Evolutionary conservation across 2,329 filamentous ascomycete species (phyloP).

Genomic region (Penicillium expansum): DNA sequence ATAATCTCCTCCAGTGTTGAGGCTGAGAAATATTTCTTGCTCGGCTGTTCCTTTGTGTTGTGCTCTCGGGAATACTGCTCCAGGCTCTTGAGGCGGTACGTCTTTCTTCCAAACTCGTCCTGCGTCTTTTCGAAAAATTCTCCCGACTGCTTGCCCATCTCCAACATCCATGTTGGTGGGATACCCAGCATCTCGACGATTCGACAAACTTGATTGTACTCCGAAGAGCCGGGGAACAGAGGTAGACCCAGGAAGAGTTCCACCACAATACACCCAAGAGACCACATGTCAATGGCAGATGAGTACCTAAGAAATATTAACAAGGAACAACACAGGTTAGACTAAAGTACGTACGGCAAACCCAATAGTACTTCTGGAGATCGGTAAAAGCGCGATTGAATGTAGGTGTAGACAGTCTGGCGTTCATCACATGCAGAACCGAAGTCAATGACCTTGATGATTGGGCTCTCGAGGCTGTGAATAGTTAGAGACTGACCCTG

Average conservation of each 20-base stretch:
- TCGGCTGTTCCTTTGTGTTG: slow-evolving; percentile 94
- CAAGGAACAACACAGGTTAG: slow-evolving; percentile 1
- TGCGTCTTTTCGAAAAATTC: slow-evolving; percentile 94
- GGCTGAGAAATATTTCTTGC: slow-evolving; percentile 98
- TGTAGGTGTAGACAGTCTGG: slow-evolving; percentile 98
- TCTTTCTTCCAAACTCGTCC: slow-evolving; percentile 89
- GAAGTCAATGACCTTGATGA: slow-evolving; percentile 99
- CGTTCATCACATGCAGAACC: slow-evolving; percentile 97
- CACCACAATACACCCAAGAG: slow-evolving; percentile 94
- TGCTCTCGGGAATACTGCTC: slow-evolving; percentile 96
- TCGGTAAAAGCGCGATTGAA: slow-evolving; percentile 96
- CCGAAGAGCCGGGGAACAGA: slow-evolving; percentile 92
- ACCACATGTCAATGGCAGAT: slow-evolving; percentile 99
- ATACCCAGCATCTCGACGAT: slow-evolving; percentile 98
- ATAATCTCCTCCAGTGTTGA: slow-evolving; percentile 95
- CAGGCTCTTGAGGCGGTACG: slow-evolving; percentile 92
- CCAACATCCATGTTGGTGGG: slow-evolving; percentile 97
- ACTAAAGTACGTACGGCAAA: slow-evolving; percentile 58
- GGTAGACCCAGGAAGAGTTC: slow-evolving; percentile 94
- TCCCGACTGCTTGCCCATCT: slow-evolving; percentile 95
- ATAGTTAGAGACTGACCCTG: not conserved
- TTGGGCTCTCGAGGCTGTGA: slow-evolving; percentile 80
- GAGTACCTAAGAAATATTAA: slow-evolving; percentile 63
- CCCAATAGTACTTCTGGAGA: slow-evolving; percentile 96
- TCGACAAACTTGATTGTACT: slow-evolving; percentile 96